Evolutionary conservation across 177 flowering plant species (phyloP), one percentile per base, ranked within the genome.

Genomic region (Tripterygium wilfordii): DNA sequence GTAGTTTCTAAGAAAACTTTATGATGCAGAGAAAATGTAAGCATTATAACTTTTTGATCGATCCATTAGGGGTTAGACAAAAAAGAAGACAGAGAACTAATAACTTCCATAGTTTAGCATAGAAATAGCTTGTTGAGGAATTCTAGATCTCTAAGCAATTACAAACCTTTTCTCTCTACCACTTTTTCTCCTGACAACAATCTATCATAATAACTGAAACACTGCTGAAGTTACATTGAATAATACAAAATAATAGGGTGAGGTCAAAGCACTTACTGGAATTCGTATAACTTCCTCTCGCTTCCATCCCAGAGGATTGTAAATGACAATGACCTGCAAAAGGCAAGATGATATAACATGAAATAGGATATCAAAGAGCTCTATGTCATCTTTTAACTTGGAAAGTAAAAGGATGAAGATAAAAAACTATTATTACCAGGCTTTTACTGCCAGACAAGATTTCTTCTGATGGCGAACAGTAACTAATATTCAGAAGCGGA

Each of bases 291-390:
- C 69, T 48, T 90, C 95, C 46, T 78, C 77, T 59, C 97, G 69
- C 40, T 67, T 75, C 97, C 95, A 86, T 36, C 94, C 97, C 37
- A 90, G 84, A 57, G 97, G 58, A 61, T 90, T 90, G 58, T 90
- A 86, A 33, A 75, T 58, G 40, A 86, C 70, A 48, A 89, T 61
- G 18, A 85, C 77, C 97, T 89, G 45, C 25, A 73, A 22, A 26
- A 58, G 19, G 36, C 24, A 50, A 47, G 8, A 36, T 16, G 44
- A 20, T 18, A 23, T 5, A 28, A 40, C 22, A 31, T n/a, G 48
- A 33, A n/a, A 45, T 10, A 19, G 0, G 31, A 31, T 15, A 40
- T 25, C 18, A 25, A 55, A 45, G 29, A n/a, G 17, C 1, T 8
- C 8, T 10, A 13, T 36, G 15, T 20, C 39, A 36, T 30, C 10